phyloP scores from a whole-genome alignment of 805 yeast genomes.

The Candida sphagnicola region DNA sequence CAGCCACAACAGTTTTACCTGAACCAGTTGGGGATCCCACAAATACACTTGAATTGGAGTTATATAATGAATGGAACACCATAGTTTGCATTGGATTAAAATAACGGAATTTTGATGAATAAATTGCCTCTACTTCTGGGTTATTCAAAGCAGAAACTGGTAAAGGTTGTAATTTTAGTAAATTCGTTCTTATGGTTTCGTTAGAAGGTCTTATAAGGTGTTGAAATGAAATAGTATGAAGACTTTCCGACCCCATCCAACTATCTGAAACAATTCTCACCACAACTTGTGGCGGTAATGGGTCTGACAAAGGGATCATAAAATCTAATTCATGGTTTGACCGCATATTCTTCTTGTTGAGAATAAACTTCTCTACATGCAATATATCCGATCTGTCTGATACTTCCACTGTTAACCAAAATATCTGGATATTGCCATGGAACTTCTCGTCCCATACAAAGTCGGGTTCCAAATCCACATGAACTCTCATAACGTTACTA shows the following conservation, averaged over 20 bases:
- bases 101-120: conserved; percentile 64
- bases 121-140: conserved; percentile 61
- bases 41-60: conserved; percentile 73
- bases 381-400: conserved; percentile 67
- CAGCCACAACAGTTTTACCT: conserved; percentile 97
- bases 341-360: conserved; percentile 54
- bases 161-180: conserved; percentile 78
- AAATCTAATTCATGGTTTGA: conserved; percentile 74
- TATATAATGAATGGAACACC: conserved; percentile 87
- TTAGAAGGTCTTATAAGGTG: conserved; percentile 86
- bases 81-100: conserved; percentile 99
- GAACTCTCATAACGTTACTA: conserved; percentile 77
- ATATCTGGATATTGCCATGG: conserved; percentile 82
- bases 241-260: conserved; percentile 85
- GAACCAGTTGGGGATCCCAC: conserved; percentile 99
- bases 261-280: conserved; percentile 76
- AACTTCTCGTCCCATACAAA: conserved; percentile 79
- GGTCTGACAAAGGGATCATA: conserved; percentile 87
- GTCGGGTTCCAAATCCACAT: conserved; percentile 64
- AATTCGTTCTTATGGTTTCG: conserved; percentile 78
- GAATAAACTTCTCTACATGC: conserved; percentile 77
- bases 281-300: conserved; percentile 84
- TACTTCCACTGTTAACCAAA: conserved; percentile 92
- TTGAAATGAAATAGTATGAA: conserved; percentile 78
- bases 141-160: conserved; percentile 80